These are phyloP conservation scores for Trichosporon ovoides DNA, from an alignment of 1,284 basidiomycete genomes.

Conservation along the genomic window DNA sequence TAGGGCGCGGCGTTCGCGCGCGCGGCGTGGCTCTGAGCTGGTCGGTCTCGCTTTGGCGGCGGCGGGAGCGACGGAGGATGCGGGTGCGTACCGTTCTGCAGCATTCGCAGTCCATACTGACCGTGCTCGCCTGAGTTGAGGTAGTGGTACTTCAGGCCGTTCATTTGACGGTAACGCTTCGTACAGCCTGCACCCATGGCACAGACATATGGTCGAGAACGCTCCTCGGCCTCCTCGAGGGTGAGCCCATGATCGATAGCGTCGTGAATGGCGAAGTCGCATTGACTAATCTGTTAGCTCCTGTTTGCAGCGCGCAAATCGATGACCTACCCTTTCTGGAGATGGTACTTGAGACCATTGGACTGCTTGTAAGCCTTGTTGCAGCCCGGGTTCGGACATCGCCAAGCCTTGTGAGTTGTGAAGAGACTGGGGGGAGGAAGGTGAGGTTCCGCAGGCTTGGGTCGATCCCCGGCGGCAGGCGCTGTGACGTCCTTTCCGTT, in stretches of 20 bases:
- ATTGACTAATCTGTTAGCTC: conserved; percentile 55
- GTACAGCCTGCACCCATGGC: conserved; percentile 76
- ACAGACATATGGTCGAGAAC: conserved; percentile 77
- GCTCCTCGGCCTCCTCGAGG: conserved; percentile 72
- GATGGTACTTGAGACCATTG: conserved; percentile 93
- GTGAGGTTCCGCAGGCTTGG: conserved; percentile 27
- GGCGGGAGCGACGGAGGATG: conserved; percentile 37
- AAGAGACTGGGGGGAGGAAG: conserved; percentile 48
- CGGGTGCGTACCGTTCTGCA: conserved; percentile 73
- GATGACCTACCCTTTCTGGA: conserved; percentile 54
- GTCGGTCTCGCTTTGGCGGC: conserved; percentile 23
- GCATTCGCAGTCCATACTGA: conserved; percentile 71
- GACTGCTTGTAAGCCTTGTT: conserved; percentile 99
- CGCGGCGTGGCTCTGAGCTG: conserved; percentile 14
- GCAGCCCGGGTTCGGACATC: conserved; percentile 93
- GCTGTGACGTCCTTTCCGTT: conserved; percentile 9
- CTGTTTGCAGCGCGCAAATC: conserved; percentile 48
- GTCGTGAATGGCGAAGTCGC: conserved; percentile 81
- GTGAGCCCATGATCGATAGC: conserved; percentile 62
- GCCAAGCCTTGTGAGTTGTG: conserved; percentile 74
- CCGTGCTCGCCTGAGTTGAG: conserved; percentile 95
- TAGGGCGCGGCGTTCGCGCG: conserved; percentile 23
- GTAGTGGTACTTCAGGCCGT: conserved; percentile 88
- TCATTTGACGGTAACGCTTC: conserved; percentile 97
- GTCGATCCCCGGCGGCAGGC: conserved; percentile 11